These are phyloP conservation scores for Biscogniauxia marginata DNA, from an alignment of 2,329 filamentous ascomycete species.

Conservation along the genomic window DNA sequence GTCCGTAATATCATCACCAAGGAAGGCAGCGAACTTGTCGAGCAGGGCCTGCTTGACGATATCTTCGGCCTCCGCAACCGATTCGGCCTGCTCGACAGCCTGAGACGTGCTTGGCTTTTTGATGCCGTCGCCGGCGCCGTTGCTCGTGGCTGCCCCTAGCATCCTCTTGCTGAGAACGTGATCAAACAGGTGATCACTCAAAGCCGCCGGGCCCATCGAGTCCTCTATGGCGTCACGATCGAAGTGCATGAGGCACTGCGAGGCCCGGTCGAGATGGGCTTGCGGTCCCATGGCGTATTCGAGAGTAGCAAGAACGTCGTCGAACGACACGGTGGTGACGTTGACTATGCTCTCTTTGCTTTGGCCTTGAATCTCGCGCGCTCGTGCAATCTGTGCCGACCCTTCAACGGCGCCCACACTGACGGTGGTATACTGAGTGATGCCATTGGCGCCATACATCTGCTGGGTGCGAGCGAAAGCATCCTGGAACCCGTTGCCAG, in stretches of 20 bases:
- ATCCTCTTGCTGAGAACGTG: too few species aligned
- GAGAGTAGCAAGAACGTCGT: conserved; percentile 9
- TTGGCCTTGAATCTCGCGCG: conserved; percentile 8
- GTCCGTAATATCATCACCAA: conserved; percentile 11
- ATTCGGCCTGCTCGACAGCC: too few species aligned
- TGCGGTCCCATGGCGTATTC: conserved; percentile 18
- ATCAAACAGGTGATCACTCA: conserved; percentile 12
- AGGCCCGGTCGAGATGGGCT: conserved; percentile 6
- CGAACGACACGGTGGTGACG: conserved; percentile 17
- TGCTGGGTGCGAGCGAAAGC: conserved; percentile 13
- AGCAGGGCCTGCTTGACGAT: conserved; percentile 9
- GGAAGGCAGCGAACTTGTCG: conserved; percentile 11
- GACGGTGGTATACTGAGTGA: conserved; percentile 12
- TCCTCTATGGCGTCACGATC: conserved; percentile 15
- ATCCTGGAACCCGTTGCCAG: conserved; percentile 19
- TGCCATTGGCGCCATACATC: background rate
- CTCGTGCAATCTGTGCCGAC: conserved; percentile 3
- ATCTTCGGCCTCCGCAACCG: too few species aligned
- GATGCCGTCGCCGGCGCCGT: too few species aligned
- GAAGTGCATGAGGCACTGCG: conserved; percentile 17
- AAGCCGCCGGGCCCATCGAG: conserved; percentile 6
- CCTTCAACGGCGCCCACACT: conserved; percentile 16
- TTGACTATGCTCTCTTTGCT: conserved; percentile 8
- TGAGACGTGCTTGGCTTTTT: too few species aligned
- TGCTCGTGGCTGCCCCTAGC: too few species aligned